phyloP scores from a whole-genome alignment of 768 basidiomycete genomes.

The Russula griseocarnosa region DNA sequence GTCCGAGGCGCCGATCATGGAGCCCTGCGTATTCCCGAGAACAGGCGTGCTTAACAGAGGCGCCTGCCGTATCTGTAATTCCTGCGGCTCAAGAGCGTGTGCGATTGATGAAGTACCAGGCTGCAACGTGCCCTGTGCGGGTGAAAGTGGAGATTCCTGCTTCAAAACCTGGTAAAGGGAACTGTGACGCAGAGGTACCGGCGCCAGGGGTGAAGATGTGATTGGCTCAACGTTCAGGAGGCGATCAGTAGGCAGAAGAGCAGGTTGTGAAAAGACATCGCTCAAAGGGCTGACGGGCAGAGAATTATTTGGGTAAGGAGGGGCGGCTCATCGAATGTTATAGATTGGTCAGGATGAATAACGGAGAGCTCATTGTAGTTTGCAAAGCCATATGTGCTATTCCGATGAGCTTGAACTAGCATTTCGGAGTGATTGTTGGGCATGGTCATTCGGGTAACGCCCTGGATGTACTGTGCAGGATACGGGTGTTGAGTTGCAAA shows the following conservation, averaged over 20 bases:
- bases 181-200: conserved; percentile 22
- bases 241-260: neutral
- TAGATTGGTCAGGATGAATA: neutral
- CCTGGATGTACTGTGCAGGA: conserved; percentile 10
- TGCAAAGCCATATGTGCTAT: neutral
- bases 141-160: conserved; percentile 15
- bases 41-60: neutral
- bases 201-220: conserved; percentile 18
- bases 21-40: neutral
- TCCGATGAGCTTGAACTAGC: conserved; percentile 6
- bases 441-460: conserved; percentile 7
- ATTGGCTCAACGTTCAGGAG: neutral
- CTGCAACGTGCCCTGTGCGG: conserved; percentile 4
- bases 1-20: conserved; percentile 1
- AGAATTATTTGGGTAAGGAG: conserved; percentile 14
- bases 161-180: conserved; percentile 23
- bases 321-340: conserved; percentile 21
- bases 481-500: conserved; percentile 3
- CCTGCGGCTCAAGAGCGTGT: conserved; percentile 21
- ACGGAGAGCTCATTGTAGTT: neutral
- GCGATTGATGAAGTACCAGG: conserved; percentile 13
- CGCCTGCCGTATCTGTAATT: conserved; percentile 8
- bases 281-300: conserved; percentile 1
- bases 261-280: conserved; percentile 6
- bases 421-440: conserved; percentile 3